Evolutionary conservation across 2,329 filamentous ascomycete species (phyloP).

Genomic region (Lojkania enalia): DNA sequence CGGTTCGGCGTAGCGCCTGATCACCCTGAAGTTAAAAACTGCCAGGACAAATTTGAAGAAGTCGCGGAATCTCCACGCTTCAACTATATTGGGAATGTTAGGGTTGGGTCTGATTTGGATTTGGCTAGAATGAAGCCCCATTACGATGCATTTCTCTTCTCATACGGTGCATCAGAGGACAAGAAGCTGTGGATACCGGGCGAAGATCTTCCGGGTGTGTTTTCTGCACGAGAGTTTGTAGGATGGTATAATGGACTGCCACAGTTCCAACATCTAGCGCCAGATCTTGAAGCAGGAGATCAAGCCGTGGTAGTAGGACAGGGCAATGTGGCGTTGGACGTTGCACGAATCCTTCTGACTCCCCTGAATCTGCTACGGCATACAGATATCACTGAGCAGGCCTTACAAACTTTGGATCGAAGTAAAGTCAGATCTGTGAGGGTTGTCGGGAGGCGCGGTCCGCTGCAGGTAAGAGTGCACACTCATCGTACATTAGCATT

Average conservation of each 20-base stretch:
- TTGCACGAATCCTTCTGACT: conserved; percentile 83
- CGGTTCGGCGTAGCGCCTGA: conserved; percentile 97
- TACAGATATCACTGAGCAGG: conserved; percentile 88
- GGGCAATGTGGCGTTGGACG: conserved; percentile 93
- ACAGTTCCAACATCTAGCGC: conserved; percentile 72
- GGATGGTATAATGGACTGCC: conserved; percentile 98
- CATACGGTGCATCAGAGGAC: conserved; percentile 89
- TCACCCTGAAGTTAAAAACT: conserved; percentile 99
- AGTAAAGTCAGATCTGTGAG: conserved; percentile 79
- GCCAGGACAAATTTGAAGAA: conserved; percentile 89
- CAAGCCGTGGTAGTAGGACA: conserved; percentile 89
- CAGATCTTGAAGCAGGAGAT: conserved; percentile 73
- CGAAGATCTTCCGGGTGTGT: conserved; percentile 75
- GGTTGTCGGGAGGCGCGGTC: conserved; percentile 86
- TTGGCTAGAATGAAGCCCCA: conserved; percentile 72
- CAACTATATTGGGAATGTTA: conserved; percentile 87
- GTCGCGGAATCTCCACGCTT: conserved; percentile 82
- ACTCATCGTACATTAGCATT: neutral
- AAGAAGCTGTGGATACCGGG: conserved; percentile 77
- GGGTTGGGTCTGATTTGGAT: conserved; percentile 71
- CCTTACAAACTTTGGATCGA: conserved; percentile 70
- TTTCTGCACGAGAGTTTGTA: conserved; percentile 90
- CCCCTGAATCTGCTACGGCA: conserved; percentile 72
- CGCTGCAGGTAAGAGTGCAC: conserved; percentile 68
- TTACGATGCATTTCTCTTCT: conserved; percentile 90